Base-by-base conservation (phyloP, 768 basidiomycete genomes). In the Chalciporus piperatus region DNA sequence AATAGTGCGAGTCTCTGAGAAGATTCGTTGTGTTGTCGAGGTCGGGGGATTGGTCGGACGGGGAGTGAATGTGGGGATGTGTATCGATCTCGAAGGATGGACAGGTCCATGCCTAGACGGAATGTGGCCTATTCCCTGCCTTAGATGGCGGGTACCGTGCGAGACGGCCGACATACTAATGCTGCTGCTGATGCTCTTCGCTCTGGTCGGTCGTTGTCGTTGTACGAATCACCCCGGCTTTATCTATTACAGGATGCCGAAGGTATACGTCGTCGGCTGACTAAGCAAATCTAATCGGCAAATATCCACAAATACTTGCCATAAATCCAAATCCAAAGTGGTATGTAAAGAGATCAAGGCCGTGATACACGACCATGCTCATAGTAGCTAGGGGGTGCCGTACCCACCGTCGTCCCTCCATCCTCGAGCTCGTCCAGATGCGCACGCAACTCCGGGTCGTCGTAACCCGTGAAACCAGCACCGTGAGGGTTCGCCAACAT, bases 1-100 rank as follows among this genome's bases (percentile, higher is more conserved):
- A 32, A 86, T 51, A n/a, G 74, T 76, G 50, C 76, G 79, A 14
- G 86, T 77, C 38, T 79, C 73, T 16, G 73, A 71, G 50, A 85
- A 68, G 41, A 86, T 57, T 48, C 71, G 74, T 57, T 81, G 75
- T 1, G 74, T 63, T 33, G 72, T 56, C 3, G 70, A 67, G 11
- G 72, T 56, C 3, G 70, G 66, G 11, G 64, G 57, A 25, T 57
- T 59, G 35, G 59, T 54, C 12, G 65, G 64, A 16, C 71, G 63
- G 38, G 73, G 70, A n/a, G 70, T 48, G 54, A 63, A 72, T 19
- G 77, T 68, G 8, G 72, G 71, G 6, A 76, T 69, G 62, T 83
- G 79, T 41, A 84, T 66, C 30, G 72, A 70, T 47, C 81, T 74
- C 28, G 73, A 51, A 38, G 4, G 45, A 14, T 32, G 45, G 40